Percentiles rank a stretch among this genome's conserved stretches.
These are phyloP conservation scores for Rhizophora apiculata DNA, from an alignment of 345 rosid genomes.

Conservation along the genomic window DNA sequence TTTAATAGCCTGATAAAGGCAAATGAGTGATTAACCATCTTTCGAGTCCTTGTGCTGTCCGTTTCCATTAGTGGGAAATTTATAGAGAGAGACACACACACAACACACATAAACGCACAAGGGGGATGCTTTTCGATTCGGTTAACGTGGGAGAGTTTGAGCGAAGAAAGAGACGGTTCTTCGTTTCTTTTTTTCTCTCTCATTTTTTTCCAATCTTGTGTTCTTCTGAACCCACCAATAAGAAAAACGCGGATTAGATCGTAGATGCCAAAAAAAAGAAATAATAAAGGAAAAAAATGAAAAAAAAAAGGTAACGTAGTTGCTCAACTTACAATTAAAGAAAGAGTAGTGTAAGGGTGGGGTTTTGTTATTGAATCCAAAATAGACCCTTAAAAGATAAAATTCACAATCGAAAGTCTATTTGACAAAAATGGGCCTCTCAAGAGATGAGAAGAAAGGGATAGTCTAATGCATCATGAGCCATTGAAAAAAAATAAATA, in stretches of 20 bases:
- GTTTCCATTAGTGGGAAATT: slow-evolving; percentile 24
- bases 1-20: slow-evolving; percentile 29
- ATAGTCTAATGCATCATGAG: not conserved
- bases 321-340: not conserved
- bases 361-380: not conserved
- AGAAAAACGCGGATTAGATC: slow-evolving; percentile 4
- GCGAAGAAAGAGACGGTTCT: slow-evolving; percentile 50
- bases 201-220: not conserved
- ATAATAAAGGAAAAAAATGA: no score
- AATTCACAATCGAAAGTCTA: not conserved
- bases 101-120: not conserved
- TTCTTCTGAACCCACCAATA: slow-evolving; percentile 15
- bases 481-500: slow-evolving; percentile 11
- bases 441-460: slow-evolving; percentile 5
- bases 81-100: not conserved
- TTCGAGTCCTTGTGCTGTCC: slow-evolving; percentile 29
- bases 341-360: not conserved
- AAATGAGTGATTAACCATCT: slow-evolving; percentile 32
- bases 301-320: not conserved
- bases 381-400: not conserved
- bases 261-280: not conserved
- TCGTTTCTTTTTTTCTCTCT: slow-evolving; percentile 17
- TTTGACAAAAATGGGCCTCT: not conserved
- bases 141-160: slow-evolving; percentile 57
- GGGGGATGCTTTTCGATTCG: slow-evolving; percentile 55